Base-by-base conservation (phyloP, 345 rosid genomes). In the Streptanthus diversifolius region DNA sequence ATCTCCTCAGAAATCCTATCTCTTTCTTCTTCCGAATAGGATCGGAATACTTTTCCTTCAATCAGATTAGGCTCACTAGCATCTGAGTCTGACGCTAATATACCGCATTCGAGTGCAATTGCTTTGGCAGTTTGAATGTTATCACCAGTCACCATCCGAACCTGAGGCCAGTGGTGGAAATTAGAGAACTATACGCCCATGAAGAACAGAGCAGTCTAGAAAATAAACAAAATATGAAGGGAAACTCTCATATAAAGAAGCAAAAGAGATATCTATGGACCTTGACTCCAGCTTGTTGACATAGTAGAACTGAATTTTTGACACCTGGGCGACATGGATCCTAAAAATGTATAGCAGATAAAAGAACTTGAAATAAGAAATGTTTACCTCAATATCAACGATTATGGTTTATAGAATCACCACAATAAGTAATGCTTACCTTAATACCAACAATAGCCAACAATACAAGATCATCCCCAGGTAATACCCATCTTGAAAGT, bases 131-230 rank as follows among this genome's bases (percentile, higher is more conserved):
- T 95, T 72, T 87, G 90, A 71, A 90, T 59, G 82, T 95, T 95
- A 84, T 95, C 99, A 66, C 99, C 99, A 66, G 99, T 95, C 56
- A 95, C 88, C 99, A 95, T 95, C 36, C 99, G 93, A 40, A 95
- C 98, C 99, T 95, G 63, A 18, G 33, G 68, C 62, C 72, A 68
- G 35, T 10, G 18, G 8, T 40, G 12, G 27, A 35, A 48, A 57
- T 65, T 12, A 51, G 40, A 75, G 54, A 24, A 66, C 56, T 39
- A 29, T 49, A 29, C 61, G 24, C 62, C 7, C n/a, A 40, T 51
- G 73, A 47, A 48, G 36, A 51, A 68, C 56, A 17, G 43, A 60
- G 18, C n/a, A 51, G 69, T 30, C 39, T 12, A 60, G 21, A 67
- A 67, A 12, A 22, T 17, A 51, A 67, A 60, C 63, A 40, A 37